A percentile compares a stretch with the other conserved stretches of the same genome.
Evolutionary conservation across 768 basidiomycete genomes (phyloP).

Genomic region (Phylloporus sp.): DNA sequence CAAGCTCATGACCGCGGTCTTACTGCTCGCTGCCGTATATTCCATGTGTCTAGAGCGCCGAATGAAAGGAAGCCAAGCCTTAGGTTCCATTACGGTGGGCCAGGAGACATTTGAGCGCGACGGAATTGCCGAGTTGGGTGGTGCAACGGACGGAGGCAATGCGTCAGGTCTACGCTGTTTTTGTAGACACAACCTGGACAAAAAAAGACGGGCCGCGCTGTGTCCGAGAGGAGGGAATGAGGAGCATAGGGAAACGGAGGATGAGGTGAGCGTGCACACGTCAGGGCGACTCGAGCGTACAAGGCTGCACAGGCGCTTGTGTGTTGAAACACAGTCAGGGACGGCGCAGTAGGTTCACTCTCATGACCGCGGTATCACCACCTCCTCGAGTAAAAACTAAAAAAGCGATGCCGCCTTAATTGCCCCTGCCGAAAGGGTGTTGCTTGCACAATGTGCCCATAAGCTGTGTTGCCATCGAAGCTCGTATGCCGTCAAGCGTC

Average conservation of each 20-base stretch:
- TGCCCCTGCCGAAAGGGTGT: constrained; percentile 19
- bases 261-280: constrained; percentile 4
- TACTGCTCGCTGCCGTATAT: constrained; percentile 1
- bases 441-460: constrained; percentile 10
- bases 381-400: constrained; percentile 3
- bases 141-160: background rate
- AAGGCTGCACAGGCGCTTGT: background rate
- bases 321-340: background rate
- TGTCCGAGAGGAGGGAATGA: constrained; percentile 7
- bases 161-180: background rate
- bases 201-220: constrained; percentile 5
- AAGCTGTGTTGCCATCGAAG: constrained; percentile 6
- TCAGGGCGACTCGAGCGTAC: background rate
- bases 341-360: background rate
- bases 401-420: constrained; percentile 26
- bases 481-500: constrained; percentile 15
- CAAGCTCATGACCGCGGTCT: constrained; percentile 10
- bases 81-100: constrained; percentile 1
- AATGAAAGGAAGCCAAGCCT: constrained; percentile 11
- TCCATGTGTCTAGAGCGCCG: constrained; percentile 7
- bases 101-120: constrained; percentile 5
- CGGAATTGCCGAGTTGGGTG: constrained; percentile 6
- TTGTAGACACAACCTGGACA: constrained; percentile 1
- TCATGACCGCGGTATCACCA: constrained; percentile 18
- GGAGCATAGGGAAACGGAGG: background rate